phyloP scores from a whole-genome alignment of 176 grass and related monocot species.

The Zizania latifolia region DNA sequence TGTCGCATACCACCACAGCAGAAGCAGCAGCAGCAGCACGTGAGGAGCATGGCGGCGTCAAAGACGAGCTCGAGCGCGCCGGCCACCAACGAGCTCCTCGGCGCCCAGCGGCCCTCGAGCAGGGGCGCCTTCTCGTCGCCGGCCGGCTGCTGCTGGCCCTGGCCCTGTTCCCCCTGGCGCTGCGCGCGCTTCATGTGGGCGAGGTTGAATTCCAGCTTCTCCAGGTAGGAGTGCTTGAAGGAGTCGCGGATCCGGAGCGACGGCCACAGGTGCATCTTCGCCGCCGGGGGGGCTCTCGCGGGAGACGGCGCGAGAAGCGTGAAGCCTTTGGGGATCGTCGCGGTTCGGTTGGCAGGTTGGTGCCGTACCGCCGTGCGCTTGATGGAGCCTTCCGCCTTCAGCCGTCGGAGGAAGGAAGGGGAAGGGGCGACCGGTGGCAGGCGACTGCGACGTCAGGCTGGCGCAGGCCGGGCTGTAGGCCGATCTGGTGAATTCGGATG shows the following conservation, averaged over 20 bases:
- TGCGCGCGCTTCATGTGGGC: constrained; percentile 45
- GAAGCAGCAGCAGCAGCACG: constrained; percentile 79
- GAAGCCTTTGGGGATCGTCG: constrained; percentile 13
- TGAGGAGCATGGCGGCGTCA: constrained; percentile 58
- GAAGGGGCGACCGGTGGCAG: not conserved
- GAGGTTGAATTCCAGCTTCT: constrained; percentile 81
- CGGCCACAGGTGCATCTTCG: constrained; percentile 93
- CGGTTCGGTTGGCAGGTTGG: not conserved
- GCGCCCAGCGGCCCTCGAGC: constrained; percentile 21
- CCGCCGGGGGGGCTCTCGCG: not conserved
- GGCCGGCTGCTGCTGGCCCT: not conserved
- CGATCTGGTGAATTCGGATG: not conserved
- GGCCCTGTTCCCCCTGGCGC: not conserved
- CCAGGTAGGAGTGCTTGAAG: constrained; percentile 71
- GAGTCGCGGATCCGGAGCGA: constrained; percentile 74
- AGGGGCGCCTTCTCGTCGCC: constrained; percentile 38
- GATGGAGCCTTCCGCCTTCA: no score
- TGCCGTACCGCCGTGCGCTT: no score
- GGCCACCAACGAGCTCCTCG: constrained; percentile 3
- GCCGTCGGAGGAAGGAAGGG: no score
- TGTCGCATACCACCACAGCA: constrained; percentile 61
- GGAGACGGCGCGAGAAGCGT: not conserved
- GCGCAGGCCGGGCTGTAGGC: not conserved
- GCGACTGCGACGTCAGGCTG: not conserved
- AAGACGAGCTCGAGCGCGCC: constrained; percentile 30